phyloP scores from a whole-genome alignment of 805 yeast genomes.

The Isabelozyma rhagii region DNA sequence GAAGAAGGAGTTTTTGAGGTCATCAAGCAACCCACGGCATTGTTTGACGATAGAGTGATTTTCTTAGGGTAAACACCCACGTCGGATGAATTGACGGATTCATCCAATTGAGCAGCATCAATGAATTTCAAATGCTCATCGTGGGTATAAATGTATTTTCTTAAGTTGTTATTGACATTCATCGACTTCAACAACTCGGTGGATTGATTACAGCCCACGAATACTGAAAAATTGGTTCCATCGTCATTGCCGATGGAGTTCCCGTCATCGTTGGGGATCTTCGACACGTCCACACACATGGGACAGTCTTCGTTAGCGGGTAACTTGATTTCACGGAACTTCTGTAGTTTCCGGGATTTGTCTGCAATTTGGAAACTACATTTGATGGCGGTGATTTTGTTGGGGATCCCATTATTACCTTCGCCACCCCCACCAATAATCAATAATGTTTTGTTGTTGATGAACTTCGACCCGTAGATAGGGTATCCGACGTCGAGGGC shows the following conservation, averaged over 20 bases:
- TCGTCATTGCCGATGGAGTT: neutral
- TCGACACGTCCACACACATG: slow-evolving; percentile 62
- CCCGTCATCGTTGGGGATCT: slow-evolving; percentile 21
- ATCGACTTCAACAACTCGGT: slow-evolving; percentile 50
- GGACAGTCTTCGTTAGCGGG: slow-evolving; percentile 81
- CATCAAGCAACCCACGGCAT: slow-evolving; percentile 63
- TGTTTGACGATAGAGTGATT: slow-evolving; percentile 55
- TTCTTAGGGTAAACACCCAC: slow-evolving; percentile 61
- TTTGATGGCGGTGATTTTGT: slow-evolving; percentile 67
- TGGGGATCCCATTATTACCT: slow-evolving; percentile 84
- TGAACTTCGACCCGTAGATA: slow-evolving; percentile 72
- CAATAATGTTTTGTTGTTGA: slow-evolving; percentile 55
- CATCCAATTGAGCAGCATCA: slow-evolving; percentile 58
- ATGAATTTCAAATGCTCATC: slow-evolving; percentile 61
- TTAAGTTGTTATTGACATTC: slow-evolving; percentile 66
- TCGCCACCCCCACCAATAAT: slow-evolving; percentile 97
- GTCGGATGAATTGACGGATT: slow-evolving; percentile 29
- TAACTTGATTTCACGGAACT: slow-evolving; percentile 59
- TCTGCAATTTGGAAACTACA: slow-evolving; percentile 51
- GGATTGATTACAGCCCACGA: slow-evolving; percentile 77
- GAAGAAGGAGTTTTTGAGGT: slow-evolving; percentile 65
- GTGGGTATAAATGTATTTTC: slow-evolving; percentile 56
- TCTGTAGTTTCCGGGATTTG: slow-evolving; percentile 44
- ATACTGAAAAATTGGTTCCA: slow-evolving; percentile 44
- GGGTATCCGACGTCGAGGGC: slow-evolving; percentile 63